These are phyloP conservation scores for Pseudozyma tsukubaensis DNA, from an alignment of 1,284 basidiomycete genomes.

Conservation along the genomic window DNA sequence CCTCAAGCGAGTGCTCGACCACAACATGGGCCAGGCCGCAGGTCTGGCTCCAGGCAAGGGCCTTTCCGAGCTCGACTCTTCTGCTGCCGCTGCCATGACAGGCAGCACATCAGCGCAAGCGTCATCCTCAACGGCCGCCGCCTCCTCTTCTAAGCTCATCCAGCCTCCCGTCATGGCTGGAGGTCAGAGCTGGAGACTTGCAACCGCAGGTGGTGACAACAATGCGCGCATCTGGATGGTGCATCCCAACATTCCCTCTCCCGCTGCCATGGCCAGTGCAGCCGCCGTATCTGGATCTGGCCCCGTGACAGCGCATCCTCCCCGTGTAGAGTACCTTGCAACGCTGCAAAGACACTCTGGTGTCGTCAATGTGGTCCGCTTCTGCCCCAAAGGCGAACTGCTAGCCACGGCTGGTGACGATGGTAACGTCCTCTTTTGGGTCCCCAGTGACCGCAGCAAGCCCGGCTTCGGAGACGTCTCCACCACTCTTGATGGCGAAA, in stretches of 20 bases:
- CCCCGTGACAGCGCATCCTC: conserved; percentile 68
- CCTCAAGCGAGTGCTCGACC: conserved; percentile 62
- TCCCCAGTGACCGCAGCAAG: conserved; percentile 78
- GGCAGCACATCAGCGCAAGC: conserved; percentile 11
- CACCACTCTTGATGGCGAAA: conserved; percentile 74
- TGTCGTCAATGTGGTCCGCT: conserved; percentile 94
- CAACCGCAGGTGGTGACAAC: conserved; percentile 96
- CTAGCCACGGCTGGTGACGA: conserved; percentile 75
- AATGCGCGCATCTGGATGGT: conserved; percentile 77
- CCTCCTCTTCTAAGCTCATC: conserved; percentile 39
- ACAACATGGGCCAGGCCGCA: conserved; percentile 65
- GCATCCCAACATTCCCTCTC: conserved; percentile 67
- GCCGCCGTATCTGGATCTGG: conserved; percentile 77
- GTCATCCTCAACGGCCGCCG: conserved; percentile 14
- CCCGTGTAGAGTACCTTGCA: conserved; percentile 94
- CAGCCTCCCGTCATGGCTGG: conserved; percentile 65
- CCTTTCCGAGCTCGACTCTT: conserved; percentile 36
- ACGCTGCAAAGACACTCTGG: conserved; percentile 93
- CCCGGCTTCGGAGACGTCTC: conserved; percentile 74
- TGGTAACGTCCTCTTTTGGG: conserved; percentile 97
- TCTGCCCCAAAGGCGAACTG: conserved; percentile 76
- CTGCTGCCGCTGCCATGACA: conserved; percentile 17
- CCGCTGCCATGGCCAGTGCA: conserved; percentile 71
- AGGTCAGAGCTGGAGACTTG: conserved; percentile 81
- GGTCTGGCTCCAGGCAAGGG: conserved; percentile 61